These are phyloP conservation scores for Parmales sp. DNA, from an alignment of 108 stramenopile genomes.

Conservation along the genomic window DNA sequence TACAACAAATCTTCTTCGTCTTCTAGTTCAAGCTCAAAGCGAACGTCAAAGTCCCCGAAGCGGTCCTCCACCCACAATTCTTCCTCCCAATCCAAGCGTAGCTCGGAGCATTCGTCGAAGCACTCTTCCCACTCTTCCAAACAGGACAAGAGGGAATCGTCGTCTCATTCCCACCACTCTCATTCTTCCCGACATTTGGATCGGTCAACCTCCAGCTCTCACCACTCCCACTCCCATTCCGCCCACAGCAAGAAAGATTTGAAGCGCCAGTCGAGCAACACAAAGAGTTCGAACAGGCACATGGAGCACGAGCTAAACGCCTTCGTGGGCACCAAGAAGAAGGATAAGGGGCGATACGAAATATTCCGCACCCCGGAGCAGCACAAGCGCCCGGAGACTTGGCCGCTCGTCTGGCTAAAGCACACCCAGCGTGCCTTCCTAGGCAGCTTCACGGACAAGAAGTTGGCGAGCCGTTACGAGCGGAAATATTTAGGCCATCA, in stretches of 20 bases:
- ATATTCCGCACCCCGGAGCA: not conserved
- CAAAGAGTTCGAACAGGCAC: too few species aligned
- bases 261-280: too few species aligned
- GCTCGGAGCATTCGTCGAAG: not conserved
- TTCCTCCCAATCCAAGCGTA: not conserved
- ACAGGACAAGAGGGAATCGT: not conserved
- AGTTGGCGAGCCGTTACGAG: not conserved
- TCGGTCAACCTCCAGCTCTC: not conserved
- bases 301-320: too few species aligned
- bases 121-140: not conserved
- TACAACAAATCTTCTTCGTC: not conserved
- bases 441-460: not conserved
- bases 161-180: not conserved
- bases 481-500: constrained; percentile 4
- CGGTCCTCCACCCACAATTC: not conserved
- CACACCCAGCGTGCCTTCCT: not conserved
- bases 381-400: not conserved
- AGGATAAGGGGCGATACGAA: too few species aligned
- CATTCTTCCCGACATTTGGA: not conserved
- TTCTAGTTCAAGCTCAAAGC: not conserved
- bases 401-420: not conserved
- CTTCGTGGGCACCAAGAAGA: too few species aligned
- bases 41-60: not conserved
- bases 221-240: not conserved
- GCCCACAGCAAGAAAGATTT: not conserved